A percentile compares a stretch with the other conserved stretches of the same genome.
Evolutionary conservation across 2,329 filamentous ascomycete genomes (phyloP).

Genomic region (Exophiala xenobiotica): DNA sequence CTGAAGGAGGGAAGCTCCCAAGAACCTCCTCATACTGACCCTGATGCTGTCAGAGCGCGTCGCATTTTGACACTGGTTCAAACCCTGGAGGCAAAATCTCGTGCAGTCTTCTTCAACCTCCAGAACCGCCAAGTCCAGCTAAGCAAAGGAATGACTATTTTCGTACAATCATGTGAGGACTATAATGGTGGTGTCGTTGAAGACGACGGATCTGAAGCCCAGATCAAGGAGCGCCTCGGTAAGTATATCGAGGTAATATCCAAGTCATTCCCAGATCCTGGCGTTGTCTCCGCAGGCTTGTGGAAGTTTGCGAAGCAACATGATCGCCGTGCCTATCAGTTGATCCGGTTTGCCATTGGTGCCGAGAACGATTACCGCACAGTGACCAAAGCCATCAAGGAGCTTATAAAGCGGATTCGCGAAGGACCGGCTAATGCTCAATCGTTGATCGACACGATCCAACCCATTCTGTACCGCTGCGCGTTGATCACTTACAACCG

Average conservation of each 20-base stretch:
- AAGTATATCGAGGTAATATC: constrained; percentile 71
- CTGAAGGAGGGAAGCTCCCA: constrained; percentile 38
- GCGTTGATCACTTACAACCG: constrained; percentile 88
- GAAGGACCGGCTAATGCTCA: constrained; percentile 51
- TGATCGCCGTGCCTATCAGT: constrained; percentile 84
- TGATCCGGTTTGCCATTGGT: constrained; percentile 81
- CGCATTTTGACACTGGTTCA: constrained; percentile 79
- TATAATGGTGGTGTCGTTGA: constrained; percentile 86
- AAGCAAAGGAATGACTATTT: constrained; percentile 70
- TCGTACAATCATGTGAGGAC: constrained; percentile 79
- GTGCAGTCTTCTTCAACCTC: constrained; percentile 83
- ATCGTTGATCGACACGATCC: constrained; percentile 70
- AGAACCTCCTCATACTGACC: constrained; percentile 40
- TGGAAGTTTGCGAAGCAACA: constrained; percentile 89
- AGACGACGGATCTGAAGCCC: constrained; percentile 63
- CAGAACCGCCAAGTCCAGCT: constrained; percentile 75
- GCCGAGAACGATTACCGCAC: constrained; percentile 89
- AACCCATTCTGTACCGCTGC: constrained; percentile 78
- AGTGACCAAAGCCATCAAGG: constrained; percentile 84
- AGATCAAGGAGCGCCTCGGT: constrained; percentile 67
- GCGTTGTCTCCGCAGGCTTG: constrained; percentile 71
- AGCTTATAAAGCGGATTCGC: constrained; percentile 79
- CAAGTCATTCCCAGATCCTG: constrained; percentile 72
- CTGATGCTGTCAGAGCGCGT: constrained; percentile 71
- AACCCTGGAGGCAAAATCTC: constrained; percentile 73